Percentiles rank a stretch among this genome's conserved stretches.
Evolutionary conservation across 768 basidiomycete species (phyloP).

Genomic region (Suillus ampliporus): DNA sequence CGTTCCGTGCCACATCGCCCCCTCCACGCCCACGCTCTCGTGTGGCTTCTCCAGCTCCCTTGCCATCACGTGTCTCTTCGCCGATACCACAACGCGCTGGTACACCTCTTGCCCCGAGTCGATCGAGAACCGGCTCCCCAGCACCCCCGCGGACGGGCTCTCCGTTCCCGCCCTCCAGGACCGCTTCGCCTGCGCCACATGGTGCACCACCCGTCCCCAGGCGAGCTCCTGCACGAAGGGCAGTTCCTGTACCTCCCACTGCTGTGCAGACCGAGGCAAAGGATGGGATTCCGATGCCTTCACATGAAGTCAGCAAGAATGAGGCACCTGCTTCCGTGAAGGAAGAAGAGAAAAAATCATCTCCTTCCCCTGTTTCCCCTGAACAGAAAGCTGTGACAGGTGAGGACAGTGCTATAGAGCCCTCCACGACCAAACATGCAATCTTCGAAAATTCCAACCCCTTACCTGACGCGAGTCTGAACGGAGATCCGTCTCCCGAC

Average conservation of each 20-base stretch:
- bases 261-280: slow-evolving; percentile 3
- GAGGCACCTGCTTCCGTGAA: not conserved
- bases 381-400: not conserved
- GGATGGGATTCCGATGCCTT: slow-evolving; percentile 4
- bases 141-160: slow-evolving; percentile 24
- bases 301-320: not conserved
- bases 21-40: slow-evolving; percentile 41
- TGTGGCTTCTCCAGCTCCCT: slow-evolving; percentile 25
- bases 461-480: not conserved
- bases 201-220: slow-evolving; percentile 65
- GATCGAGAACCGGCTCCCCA: slow-evolving; percentile 33
- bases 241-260: slow-evolving; percentile 34
- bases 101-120: slow-evolving; percentile 25
- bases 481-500: not conserved
- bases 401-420: not conserved
- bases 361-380: not conserved
- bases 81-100: slow-evolving; percentile 41
- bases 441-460: not conserved
- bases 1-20: slow-evolving; percentile 22
- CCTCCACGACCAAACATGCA: not conserved
- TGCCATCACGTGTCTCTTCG: slow-evolving; percentile 8
- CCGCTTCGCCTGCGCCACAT: slow-evolving; percentile 41
- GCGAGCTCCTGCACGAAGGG: slow-evolving; percentile 61
- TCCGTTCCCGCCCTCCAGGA: slow-evolving; percentile 41
- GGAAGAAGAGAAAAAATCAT: slow-evolving; percentile 13